Percentiles rank a stretch among this genome's conserved stretches.
Conservation (phyloP, 2,329 filamentous ascomycete genomes). For the Aspergillus candidus region DNA sequence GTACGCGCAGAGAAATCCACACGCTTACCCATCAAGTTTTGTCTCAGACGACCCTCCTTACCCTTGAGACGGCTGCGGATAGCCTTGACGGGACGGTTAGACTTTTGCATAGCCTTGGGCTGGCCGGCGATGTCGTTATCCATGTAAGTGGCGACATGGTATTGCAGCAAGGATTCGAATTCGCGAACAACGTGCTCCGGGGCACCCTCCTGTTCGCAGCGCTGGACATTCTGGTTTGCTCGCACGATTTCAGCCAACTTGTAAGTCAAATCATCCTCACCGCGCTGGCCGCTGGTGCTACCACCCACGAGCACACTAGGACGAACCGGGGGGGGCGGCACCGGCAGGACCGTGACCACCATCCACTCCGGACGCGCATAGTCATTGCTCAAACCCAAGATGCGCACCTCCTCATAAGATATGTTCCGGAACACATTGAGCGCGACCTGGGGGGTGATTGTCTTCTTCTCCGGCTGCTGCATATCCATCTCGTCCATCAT, state of each 20-base stretch:
- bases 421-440: constrained; percentile 84
- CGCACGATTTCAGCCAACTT: constrained; percentile 98
- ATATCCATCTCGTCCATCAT: constrained; percentile 61
- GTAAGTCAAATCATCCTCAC: constrained; percentile 98
- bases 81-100: constrained; percentile 90
- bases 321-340: constrained; percentile 89
- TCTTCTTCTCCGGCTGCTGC: constrained; percentile 69
- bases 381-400: constrained; percentile 88
- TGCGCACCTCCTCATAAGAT: constrained; percentile 68
- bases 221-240: constrained; percentile 88
- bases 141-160: constrained; percentile 99
- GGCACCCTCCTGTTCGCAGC: constrained; percentile 85
- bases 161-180: constrained; percentile 88
- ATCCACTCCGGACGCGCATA: constrained; percentile 98
- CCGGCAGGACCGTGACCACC: constrained; percentile 89
- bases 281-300: constrained; percentile 82
- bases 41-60: constrained; percentile 94
- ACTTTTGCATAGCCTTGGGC: constrained; percentile 93
- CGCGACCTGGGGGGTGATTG: constrained; percentile 76
- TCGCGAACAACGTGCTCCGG: constrained; percentile 86
- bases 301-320: constrained; percentile 97
- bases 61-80: constrained; percentile 97
- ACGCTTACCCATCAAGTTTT: constrained; percentile 99
- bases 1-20: constrained; percentile 99
- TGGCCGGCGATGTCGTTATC: constrained; percentile 98